Evolutionary conservation across 2,329 filamentous ascomycete genomes (phyloP).

Genomic region (Aspergillus sp.): DNA sequence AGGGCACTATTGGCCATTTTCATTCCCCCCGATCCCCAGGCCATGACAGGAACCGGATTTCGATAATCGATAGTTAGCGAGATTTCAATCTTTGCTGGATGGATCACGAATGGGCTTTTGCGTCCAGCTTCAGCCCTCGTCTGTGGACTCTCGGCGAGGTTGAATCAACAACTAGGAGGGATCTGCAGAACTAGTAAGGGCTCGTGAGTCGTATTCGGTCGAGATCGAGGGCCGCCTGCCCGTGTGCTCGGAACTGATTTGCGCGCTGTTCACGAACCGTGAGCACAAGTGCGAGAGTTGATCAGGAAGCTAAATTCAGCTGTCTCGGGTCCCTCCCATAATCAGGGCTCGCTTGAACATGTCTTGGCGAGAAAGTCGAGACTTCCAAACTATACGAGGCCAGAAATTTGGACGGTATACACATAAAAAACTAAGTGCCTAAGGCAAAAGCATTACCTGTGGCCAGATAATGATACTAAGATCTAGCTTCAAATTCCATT

Average conservation of each 20-base stretch:
- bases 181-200: conserved; percentile 21
- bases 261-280: neutral
- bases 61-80: neutral
- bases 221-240: neutral
- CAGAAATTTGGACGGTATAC: neutral
- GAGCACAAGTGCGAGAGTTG: neutral
- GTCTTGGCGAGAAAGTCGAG: neutral
- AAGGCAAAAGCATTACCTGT: neutral
- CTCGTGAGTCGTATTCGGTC: neutral
- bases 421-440: neutral
- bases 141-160: neutral
- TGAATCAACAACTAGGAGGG: conserved; percentile 10
- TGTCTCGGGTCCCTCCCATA: neutral
- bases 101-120: neutral
- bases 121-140: neutral
- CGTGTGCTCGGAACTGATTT: neutral
- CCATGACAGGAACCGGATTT: neutral
- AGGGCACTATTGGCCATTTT: neutral
- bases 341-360: neutral
- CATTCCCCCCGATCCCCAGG: neutral
- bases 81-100: neutral
- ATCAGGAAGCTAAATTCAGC: neutral
- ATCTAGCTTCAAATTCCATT: neutral
- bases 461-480: neutral
- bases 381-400: neutral